phyloP scores from a whole-genome alignment of 352 stramenopile species.

The Pythium aristosporum region DNA sequence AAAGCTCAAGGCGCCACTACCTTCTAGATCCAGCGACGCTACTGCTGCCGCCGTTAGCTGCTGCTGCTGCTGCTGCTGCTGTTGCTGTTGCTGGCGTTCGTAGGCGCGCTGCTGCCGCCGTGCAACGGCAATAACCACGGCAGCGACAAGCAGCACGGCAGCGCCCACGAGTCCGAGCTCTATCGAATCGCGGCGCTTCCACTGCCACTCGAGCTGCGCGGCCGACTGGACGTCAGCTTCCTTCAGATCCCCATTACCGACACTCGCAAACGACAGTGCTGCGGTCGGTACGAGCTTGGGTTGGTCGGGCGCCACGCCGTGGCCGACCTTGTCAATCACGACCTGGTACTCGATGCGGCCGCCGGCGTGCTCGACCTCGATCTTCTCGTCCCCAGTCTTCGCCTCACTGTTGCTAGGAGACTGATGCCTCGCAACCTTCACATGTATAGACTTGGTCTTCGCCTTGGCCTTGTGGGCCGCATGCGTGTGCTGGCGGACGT shows the following conservation, averaged over 20 bases:
- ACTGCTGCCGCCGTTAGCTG: neutral
- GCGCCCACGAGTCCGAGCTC: constrained; percentile 17
- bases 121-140: constrained; percentile 21
- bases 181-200: constrained; percentile 16
- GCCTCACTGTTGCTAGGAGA: neutral
- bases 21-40: constrained; percentile 2
- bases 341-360: constrained; percentile 10
- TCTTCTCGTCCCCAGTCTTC: neutral
- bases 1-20: neutral
- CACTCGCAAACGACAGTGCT: neutral
- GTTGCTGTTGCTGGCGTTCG: constrained; percentile 9
- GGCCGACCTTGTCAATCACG: constrained; percentile 26
- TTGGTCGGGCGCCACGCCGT: constrained; percentile 23
- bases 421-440: neutral
- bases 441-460: neutral
- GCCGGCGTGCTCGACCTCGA: neutral
- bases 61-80: neutral
- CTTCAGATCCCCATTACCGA: neutral
- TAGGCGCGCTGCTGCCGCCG: constrained; percentile 26
- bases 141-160: constrained; percentile 15
- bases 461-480: neutral
- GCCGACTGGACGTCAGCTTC: constrained; percentile 1
- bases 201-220: constrained; percentile 11
- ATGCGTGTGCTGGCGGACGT: neutral
- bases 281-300: constrained; percentile 8